Conservation (phyloP, 2,329 filamentous ascomycete species). For the Diaporthe citriasiana region DNA sequence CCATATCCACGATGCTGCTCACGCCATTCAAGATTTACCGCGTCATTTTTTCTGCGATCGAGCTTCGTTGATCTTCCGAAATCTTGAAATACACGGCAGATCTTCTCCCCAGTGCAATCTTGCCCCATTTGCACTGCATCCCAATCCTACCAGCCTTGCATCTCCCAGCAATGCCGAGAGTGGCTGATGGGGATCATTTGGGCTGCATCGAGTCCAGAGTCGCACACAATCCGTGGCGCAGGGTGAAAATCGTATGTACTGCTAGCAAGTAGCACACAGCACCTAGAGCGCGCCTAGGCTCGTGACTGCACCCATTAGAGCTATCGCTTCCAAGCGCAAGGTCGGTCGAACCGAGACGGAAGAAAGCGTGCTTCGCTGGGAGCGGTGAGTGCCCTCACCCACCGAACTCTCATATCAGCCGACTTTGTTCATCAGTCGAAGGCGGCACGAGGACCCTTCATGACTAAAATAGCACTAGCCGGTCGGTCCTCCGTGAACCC, state of each 20-base stretch:
- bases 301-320: not conserved
- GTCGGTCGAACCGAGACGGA: constrained; percentile 26
- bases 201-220: not conserved
- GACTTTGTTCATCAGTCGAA: not conserved
- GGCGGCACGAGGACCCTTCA: constrained; percentile 2
- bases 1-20: constrained; percentile 10
- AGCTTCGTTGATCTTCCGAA: constrained; percentile 33
- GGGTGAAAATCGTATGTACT: not conserved
- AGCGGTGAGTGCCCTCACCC: constrained; percentile 20
- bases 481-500: not conserved
- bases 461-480: constrained; percentile 25
- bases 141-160: constrained; percentile 9
- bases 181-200: not conserved
- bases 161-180: not conserved
- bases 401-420: not conserved
- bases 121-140: constrained; percentile 7
- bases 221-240: not conserved
- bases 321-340: not conserved
- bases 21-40: constrained; percentile 5
- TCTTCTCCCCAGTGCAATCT: not conserved
- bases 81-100: constrained; percentile 24
- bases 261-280: no score
- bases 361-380: constrained; percentile 6
- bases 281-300: not conserved
- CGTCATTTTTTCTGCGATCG: constrained; percentile 19